Base-by-base conservation (phyloP, 805 yeast genomes). In the Sungouiozyma ichnusensis region DNA sequence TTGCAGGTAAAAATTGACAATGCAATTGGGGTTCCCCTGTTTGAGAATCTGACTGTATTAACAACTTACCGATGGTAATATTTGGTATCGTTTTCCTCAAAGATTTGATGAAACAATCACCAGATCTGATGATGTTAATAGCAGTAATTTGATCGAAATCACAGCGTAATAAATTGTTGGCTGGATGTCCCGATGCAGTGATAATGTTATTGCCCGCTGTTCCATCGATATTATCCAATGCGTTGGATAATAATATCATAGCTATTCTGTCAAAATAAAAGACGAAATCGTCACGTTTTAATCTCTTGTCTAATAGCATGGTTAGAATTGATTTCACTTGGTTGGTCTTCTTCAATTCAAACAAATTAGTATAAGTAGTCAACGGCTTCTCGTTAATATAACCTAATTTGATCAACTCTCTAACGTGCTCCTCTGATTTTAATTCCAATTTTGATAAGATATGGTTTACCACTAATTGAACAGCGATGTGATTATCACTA, bases 1-100 rank as follows among this genome's bases (percentile, higher is more conserved):
- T 53, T 0, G 50, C 50, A 0, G 97, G 96, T 33, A 90, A 62
- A 18, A 76, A 73, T 48, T 82, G 81, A n/a, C 80, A 77, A 59
- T 88, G 96, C 45, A 92, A 68, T 56, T 82, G 88, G 1, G 98
- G 97, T 63, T 90, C 97, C 7, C 97, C 97, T 0, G 97, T 88
- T 17, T 68, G 63, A 0, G 92, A 70, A 59, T 88, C 95, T 6
- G 94, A 80, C 62, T 87, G 95, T 52, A 90, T 87, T 37, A 90
- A 66, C 18, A 90, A 59, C 55, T 88, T 85, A 0, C 98, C 97
- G 31, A 86, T 71, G 9, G 76, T 72, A 11, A 85, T 78, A 39
- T 79, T 85, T 1, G 96, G 90, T 19, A 86, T 68, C 0, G 88
- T 76, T 49, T 78, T 78, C 45, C 83, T 75, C 33, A 90, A 66